Percentiles rank a stretch among this genome's conserved stretches.
These are phyloP conservation scores for Cardamine chenopodiifolia DNA, from an alignment of 345 rosid genomes.

Conservation along the genomic window DNA sequence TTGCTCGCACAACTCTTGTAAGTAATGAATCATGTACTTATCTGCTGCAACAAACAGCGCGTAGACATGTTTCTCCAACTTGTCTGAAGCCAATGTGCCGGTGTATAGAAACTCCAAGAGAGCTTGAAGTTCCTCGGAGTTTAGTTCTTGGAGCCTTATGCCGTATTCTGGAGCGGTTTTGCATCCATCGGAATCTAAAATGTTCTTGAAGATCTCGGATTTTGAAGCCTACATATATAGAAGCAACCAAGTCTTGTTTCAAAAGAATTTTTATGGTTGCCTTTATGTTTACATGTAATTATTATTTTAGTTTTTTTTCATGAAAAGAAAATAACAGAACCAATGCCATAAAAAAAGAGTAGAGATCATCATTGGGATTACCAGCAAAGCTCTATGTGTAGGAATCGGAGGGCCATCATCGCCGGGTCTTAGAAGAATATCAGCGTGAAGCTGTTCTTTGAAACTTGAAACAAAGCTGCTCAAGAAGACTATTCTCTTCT, in stretches of 20 bases:
- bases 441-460: constrained; percentile 63
- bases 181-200: constrained; percentile 67
- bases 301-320: too few species aligned
- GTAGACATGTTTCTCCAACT: constrained; percentile 58
- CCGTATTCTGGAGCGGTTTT: constrained; percentile 60
- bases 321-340: too few species aligned
- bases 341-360: not conserved
- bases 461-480: constrained; percentile 53
- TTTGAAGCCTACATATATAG: constrained; percentile 60
- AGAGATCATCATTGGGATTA: constrained; percentile 28
- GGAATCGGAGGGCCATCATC: constrained; percentile 57
- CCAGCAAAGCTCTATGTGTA: constrained; percentile 75
- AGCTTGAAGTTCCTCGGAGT: constrained; percentile 66
- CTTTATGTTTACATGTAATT: too few species aligned
- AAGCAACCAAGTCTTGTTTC: not conserved
- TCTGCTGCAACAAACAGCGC: constrained; percentile 66
- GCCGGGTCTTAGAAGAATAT: constrained; percentile 62
- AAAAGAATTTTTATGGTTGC: not conserved
- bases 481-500: constrained; percentile 65
- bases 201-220: constrained; percentile 76
- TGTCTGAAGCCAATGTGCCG: constrained; percentile 55
- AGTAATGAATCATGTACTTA: constrained; percentile 70
- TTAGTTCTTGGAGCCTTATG: constrained; percentile 62
- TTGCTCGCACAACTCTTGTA: constrained; percentile 62
- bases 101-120: constrained; percentile 79